phyloP scores from a whole-genome alignment of 345 rosid genomes.

The Syzygium aromaticum region DNA sequence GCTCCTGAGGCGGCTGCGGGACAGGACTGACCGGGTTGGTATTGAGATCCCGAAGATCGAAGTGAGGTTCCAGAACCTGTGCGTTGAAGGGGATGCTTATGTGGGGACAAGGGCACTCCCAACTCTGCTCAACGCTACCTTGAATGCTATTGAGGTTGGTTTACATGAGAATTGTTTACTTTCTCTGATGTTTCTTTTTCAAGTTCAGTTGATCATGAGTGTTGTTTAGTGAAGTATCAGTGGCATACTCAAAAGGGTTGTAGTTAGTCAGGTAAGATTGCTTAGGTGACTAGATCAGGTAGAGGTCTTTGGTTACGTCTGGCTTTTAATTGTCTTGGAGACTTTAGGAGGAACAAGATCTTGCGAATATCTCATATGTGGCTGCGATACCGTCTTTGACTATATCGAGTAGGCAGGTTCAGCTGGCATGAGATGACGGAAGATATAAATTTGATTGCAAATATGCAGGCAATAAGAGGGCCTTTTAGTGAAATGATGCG shows the following conservation, averaged over 20 bases:
- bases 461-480: neutral
- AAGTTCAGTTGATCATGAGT: neutral
- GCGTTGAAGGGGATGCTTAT: conserved; percentile 28
- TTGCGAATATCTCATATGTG: neutral
- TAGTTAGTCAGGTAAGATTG: neutral
- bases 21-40: conserved; percentile 28
- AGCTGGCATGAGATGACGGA: neutral
- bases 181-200: neutral
- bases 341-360: neutral
- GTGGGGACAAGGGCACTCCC: conserved; percentile 37
- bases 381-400: neutral
- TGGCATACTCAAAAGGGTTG: neutral
- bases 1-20: conserved; percentile 12
- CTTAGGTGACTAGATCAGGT: neutral
- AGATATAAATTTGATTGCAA: neutral
- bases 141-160: conserved; percentile 26
- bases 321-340: neutral
- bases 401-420: neutral
- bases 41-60: conserved; percentile 29
- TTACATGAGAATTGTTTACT: neutral
- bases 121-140: conserved; percentile 22
- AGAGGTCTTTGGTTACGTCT: neutral
- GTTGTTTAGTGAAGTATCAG: neutral
- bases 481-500: neutral
- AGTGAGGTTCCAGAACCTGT: conserved; percentile 29